phyloP scores from a whole-genome alignment of 2,329 filamentous ascomycete genomes.

The Alternaria consortialis region DNA sequence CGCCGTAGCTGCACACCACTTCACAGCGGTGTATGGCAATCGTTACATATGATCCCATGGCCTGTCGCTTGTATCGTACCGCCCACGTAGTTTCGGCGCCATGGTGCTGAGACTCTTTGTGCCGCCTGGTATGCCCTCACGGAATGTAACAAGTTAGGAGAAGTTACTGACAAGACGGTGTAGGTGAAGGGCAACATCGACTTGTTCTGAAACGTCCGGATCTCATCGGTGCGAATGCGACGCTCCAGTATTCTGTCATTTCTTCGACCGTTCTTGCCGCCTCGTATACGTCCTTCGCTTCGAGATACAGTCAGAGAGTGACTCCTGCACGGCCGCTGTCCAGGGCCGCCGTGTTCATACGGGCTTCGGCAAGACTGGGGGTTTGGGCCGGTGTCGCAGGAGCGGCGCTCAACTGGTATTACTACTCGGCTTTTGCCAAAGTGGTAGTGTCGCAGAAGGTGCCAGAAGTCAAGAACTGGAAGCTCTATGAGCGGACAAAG shows the following conservation, averaged over 20 bases:
- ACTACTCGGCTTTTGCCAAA: slow-evolving; percentile 31
- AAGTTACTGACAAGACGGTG: neutral
- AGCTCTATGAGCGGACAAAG: slow-evolving; percentile 36
- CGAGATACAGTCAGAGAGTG: slow-evolving; percentile 24
- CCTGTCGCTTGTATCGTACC: slow-evolving; percentile 2
- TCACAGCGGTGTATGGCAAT: neutral
- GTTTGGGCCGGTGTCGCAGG: slow-evolving; percentile 31
- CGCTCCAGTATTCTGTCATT: slow-evolving; percentile 35
- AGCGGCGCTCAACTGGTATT: slow-evolving; percentile 37
- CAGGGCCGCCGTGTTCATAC: slow-evolving; percentile 31
- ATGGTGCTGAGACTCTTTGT: slow-evolving; percentile 43
- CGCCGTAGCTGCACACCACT: slow-evolving; percentile 13
- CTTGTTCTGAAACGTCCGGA: slow-evolving; percentile 38
- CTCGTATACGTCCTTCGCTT: slow-evolving; percentile 36
- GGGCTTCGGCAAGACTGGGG: slow-evolving; percentile 33
- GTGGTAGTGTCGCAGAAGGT: slow-evolving; percentile 16
- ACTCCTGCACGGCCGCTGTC: slow-evolving; percentile 18
- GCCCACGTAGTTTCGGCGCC: neutral
- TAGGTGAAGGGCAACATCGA: slow-evolving; percentile 40
- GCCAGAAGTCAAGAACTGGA: slow-evolving; percentile 25
- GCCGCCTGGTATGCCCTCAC: slow-evolving; percentile 34
- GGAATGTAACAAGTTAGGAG: neutral
- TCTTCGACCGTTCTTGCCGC: slow-evolving; percentile 38
- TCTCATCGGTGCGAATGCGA: slow-evolving; percentile 40
- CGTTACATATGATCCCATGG: slow-evolving; percentile 16